Evolutionary conservation across 768 basidiomycete species (phyloP), one percentile per base, ranked within the genome.

Genomic region (Tricholoma furcatifolium): DNA sequence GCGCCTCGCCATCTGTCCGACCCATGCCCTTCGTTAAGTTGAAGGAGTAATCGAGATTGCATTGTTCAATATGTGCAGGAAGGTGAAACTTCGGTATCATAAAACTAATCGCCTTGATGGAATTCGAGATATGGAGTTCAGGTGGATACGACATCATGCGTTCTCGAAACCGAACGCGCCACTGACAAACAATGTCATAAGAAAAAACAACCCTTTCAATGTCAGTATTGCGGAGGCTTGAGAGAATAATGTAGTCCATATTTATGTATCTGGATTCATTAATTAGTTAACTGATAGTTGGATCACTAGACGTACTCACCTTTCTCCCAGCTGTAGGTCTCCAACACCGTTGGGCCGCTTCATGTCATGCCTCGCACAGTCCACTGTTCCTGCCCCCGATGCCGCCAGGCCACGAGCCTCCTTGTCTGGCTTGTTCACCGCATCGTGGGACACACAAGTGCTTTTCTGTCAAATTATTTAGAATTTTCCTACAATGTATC

Each of bases 181-280:
- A 68, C 41, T 68, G 67, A 41, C 67, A 68, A 0, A 57, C 63
- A 32, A 68, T 69, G 44, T 67, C 67, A 36, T 68, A 68, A 0
- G 61, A 64, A 1, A 62, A 39, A 20, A 59, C 34, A 2, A 64
- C 24, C 1, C 18, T 24, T 3, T 34, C 18, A 2, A 58, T 43
- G 0, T 21, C 27, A 15, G 48, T 48, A 20, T 56, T 53, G 11
- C 23, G 21, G 15, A 67, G 46, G 35, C 53, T 58, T 3, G 54
- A 61, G 3, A 61, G 47, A 21, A 9, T 30, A n/a, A n/a, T n/a
- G n/a, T n/a, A n/a, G n/a, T n/a, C n/a, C n/a, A n/a, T n/a, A n/a
- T n/a, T n/a, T n/a, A n/a, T 21, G 52, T 59, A 43, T 53, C 56
- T 20, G 43, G 7, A 47, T n/a, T n/a, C n/a, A n/a, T n/a, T n/a